Evolutionary conservation across 805 yeast genomes (phyloP).

Genomic region (Kluyveromyces siamensis): DNA sequence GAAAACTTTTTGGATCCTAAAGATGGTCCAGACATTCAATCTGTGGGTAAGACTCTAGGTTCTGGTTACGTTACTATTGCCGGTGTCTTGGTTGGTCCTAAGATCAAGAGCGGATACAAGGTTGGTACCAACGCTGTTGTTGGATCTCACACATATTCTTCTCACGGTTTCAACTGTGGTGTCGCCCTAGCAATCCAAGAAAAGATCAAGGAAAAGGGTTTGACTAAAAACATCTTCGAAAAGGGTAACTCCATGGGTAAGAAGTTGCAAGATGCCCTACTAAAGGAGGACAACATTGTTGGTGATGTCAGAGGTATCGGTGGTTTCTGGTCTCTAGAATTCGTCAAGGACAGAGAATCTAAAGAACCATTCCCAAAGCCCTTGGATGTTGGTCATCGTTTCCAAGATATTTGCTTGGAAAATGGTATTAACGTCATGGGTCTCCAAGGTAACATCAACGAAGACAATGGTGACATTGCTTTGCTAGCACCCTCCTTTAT

Average conservation of each 20-base stretch:
- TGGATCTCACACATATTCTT: conserved; percentile 46
- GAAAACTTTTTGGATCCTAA: conserved; percentile 33
- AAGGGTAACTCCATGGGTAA: conserved; percentile 37
- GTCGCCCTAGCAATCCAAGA: conserved; percentile 40
- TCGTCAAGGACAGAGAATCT: conserved; percentile 43
- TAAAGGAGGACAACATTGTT: conserved; percentile 31
- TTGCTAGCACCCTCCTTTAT: conserved; percentile 41
- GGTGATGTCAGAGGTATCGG: conserved; percentile 61
- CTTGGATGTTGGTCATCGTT: conserved; percentile 30
- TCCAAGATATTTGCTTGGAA: conserved; percentile 30
- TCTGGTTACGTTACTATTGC: conserved; percentile 43
- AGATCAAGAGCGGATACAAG: conserved; percentile 31
- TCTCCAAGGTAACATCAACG: conserved; percentile 35
- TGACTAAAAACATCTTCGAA: conserved; percentile 35
- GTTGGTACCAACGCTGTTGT: conserved; percentile 33
- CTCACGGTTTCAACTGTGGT: conserved; percentile 38
- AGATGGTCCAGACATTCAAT: conserved; percentile 38
- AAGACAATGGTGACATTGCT: conserved; percentile 35
- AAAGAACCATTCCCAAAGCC: conserved; percentile 39
- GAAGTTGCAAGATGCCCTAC: conserved; percentile 28
- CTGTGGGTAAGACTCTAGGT: conserved; percentile 42
- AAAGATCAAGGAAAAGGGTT: conserved; percentile 27
- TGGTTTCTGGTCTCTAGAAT: conserved; percentile 49
- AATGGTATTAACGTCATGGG: conserved; percentile 44
- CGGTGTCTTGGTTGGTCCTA: conserved; percentile 36